Base-by-base conservation (phyloP, 805 yeast genomes). In the Alloascoidea hylecoeti region DNA sequence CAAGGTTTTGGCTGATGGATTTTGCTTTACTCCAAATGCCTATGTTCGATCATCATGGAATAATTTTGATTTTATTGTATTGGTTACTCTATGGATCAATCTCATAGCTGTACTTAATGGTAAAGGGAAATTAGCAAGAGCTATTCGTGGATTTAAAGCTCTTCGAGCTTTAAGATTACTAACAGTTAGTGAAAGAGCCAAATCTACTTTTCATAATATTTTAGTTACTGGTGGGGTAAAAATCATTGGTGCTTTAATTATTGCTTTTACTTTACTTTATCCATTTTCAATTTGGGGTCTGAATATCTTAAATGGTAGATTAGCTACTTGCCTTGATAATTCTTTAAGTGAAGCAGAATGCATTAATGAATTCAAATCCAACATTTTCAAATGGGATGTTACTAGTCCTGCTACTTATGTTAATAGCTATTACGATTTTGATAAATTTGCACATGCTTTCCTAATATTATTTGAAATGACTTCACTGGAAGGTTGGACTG, bases 281-380 rank as follows among this genome's bases (percentile, higher is more conserved):
- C 94, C 94, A 1, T 81, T 78, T 46, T 64, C 89, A 2, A 64
- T 79, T n/a, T 81, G 92, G 92, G 92, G 89, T 1, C 49, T 81
- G 41, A 75, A 70, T 40, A 56, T 81, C 4, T 80, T 81, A 51
- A 62, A 65, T 39, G 83, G 82, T 0, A 61, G 80, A 38, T 52
- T 81, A 34, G 82, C 81, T 0, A 57, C 57, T 16, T 81, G 94
- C 49, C 55, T 68, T 18, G 89, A 81, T 51, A 72, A 76, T 0
- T 43, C 37, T 6, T 60, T 74, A 0, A 47, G 49, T 6, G 30
- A 36, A 4, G 50, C 36, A 0, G 50, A 53, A 0, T 81, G 94
- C 51, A 45, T 49, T 34, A 60, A 71, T 40, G 92, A 81, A 47
- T 81, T 51, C 48, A 38, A 56, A 1, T 61, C 55, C 41, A 47